Evolutionary conservation across 2,329 filamentous ascomycete genomes (phyloP).

Genomic region (Trichoderma oligosporum): DNA sequence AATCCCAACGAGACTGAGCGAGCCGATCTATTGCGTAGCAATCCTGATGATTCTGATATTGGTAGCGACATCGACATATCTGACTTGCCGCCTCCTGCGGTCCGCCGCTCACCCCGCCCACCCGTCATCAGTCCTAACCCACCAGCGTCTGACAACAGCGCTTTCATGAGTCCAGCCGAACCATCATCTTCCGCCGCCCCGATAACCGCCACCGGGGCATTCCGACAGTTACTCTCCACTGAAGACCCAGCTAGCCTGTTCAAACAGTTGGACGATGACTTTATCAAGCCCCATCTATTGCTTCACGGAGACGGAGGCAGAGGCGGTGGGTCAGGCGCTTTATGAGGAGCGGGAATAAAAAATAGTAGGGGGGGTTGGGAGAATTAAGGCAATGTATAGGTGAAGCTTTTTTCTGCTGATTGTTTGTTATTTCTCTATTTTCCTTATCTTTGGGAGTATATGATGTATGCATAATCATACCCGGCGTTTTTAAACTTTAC

Average conservation of each 20-base stretch:
- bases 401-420: background rate
- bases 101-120: conserved; percentile 38
- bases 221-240: conserved; percentile 75
- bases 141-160: conserved; percentile 28
- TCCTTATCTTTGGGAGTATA: background rate
- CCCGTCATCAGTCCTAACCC: conserved; percentile 27
- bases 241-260: conserved; percentile 91
- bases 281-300: conserved; percentile 86
- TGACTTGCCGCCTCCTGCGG: conserved; percentile 60
- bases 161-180: conserved; percentile 33
- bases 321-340: conserved; percentile 28
- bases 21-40: conserved; percentile 51
- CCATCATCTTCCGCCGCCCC: conserved; percentile 35
- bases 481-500: conserved; percentile 12
- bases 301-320: conserved; percentile 60
- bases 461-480: conserved; percentile 16
- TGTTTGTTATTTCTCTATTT: background rate
- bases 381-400: too few relatives aligned
- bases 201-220: conserved; percentile 70
- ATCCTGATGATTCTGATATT: conserved; percentile 54
- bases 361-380: too few relatives aligned
- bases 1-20: conserved; percentile 49
- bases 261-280: conserved; percentile 89
- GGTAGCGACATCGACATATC: conserved; percentile 64
- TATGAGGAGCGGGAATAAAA: conserved; percentile 19